phyloP scores from a whole-genome alignment of 192 early-diverging fungal genomes.

The Coemansia javaensis region DNA sequence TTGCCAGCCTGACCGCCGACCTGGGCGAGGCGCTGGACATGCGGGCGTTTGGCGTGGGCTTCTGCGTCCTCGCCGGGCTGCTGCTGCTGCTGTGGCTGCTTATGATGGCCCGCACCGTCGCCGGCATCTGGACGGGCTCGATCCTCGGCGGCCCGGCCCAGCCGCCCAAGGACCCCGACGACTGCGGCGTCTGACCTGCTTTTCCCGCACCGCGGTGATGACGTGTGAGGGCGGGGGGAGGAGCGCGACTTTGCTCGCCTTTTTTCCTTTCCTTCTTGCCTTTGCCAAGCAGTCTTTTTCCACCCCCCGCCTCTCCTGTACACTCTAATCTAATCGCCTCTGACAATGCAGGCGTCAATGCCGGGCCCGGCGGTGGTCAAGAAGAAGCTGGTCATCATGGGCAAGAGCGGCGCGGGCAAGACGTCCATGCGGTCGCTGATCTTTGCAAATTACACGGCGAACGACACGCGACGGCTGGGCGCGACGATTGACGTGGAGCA shows the following conservation, averaged over 20 bases:
- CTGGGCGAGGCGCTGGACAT: conserved; percentile 17
- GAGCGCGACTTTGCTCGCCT: no score
- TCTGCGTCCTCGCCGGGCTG: conserved; percentile 7
- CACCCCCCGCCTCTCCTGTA: no score
- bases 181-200: no score
- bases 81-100: conserved; percentile 30
- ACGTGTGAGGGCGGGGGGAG: no score
- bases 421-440: conserved; percentile 99
- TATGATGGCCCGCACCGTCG: conserved; percentile 34
- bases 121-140: conserved; percentile 22
- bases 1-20: conserved; percentile 14
- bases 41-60: conserved; percentile 10
- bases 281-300: no score
- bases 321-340: no score
- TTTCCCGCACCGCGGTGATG: no score
- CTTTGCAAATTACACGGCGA: conserved; percentile 94
- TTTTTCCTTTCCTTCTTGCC: no score
- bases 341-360: conserved; percentile 9
- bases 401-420: conserved; percentile 93
- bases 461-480: conserved; percentile 90
- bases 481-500: conserved; percentile 99
- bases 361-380: conserved; percentile 1
- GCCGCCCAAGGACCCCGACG: no score
- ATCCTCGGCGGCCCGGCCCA: conserved; percentile 6
- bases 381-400: conserved; percentile 92